A percentile compares a stretch with the other conserved stretches of the same genome.
Evolutionary conservation across 768 basidiomycete species (phyloP).

Genomic region (Tephrocybe rancida): DNA sequence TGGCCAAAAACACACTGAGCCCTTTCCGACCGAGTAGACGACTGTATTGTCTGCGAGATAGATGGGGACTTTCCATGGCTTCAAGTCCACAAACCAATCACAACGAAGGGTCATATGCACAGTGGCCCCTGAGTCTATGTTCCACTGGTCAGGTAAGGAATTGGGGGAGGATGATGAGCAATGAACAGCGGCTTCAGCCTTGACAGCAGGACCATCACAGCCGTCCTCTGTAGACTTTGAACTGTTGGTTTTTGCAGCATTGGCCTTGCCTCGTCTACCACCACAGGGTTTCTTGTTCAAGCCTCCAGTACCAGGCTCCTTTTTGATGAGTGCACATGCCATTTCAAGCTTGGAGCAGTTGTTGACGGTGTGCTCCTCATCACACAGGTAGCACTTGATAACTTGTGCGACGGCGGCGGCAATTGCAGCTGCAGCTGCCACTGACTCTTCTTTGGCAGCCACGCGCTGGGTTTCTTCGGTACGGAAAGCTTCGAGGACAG

Average conservation of each 20-base stretch:
- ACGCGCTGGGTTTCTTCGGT: neutral
- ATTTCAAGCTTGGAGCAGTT: neutral
- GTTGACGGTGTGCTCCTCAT: neutral
- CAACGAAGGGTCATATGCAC: constrained; percentile 3
- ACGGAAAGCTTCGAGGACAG: too few species aligned
- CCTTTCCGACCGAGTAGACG: constrained; percentile 1
- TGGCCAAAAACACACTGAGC: constrained; percentile 9
- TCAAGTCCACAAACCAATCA: neutral
- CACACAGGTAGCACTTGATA: neutral
- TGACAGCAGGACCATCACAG: neutral
- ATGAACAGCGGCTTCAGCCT: constrained; percentile 1
- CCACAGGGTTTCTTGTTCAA: neutral
- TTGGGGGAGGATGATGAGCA: neutral
- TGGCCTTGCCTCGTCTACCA: neutral
- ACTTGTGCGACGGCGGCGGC: neutral
- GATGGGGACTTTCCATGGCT: neutral
- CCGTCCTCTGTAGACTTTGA: neutral
- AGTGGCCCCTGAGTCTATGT: constrained; percentile 9
- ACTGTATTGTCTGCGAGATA: neutral
- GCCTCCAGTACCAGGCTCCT: neutral
- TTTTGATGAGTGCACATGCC: neutral
- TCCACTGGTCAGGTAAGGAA: neutral
- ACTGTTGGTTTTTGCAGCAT: neutral
- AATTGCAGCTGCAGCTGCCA: neutral
- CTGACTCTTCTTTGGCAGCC: neutral